Conservation (phyloP, 1,139 yeast genomes). For the Saccharomycopsis crataegensis region DNA sequence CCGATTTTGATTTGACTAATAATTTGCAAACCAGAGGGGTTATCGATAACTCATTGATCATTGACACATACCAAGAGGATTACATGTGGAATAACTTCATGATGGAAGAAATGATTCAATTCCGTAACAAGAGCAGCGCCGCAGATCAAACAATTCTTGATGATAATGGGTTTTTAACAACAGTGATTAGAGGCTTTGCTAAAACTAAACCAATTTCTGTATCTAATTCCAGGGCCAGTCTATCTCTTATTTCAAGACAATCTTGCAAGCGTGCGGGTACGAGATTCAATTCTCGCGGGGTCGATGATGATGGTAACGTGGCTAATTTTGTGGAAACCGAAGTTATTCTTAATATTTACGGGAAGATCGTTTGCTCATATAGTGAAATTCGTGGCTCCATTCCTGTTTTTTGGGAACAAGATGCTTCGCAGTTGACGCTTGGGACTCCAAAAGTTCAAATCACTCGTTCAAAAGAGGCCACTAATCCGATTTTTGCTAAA, state of each 20-base stretch:
- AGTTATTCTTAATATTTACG: conserved; percentile 49
- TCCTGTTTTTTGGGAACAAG: conserved; percentile 98
- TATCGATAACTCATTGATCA: conserved; percentile 34
- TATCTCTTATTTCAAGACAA: conserved; percentile 85
- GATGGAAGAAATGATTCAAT: conserved; percentile 74
- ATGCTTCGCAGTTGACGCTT: conserved; percentile 55
- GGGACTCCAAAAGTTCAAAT: conserved; percentile 81
- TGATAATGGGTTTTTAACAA: conserved; percentile 72
- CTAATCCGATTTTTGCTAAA: conserved; percentile 80
- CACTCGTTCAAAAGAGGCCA: conserved; percentile 84
- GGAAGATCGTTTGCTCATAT: conserved; percentile 55
- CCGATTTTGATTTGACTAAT: conserved; percentile 86
- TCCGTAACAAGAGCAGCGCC: conserved; percentile 61
- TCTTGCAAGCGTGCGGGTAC: conserved; percentile 97
- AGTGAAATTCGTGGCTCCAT: conserved; percentile 90
- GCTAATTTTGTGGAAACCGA: conserved; percentile 97
- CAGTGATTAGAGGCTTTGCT: conserved; percentile 93
- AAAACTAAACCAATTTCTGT: conserved; percentile 55
- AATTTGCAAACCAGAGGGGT: conserved; percentile 69
- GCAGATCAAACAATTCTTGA: conserved; percentile 55
- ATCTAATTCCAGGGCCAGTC: conserved; percentile 44
- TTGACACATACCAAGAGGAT: conserved; percentile 63
- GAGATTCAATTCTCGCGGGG: conserved; percentile 86
- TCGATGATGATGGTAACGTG: conserved; percentile 90
- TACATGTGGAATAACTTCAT: conserved; percentile 97